A percentile compares a stretch with the other conserved stretches of the same genome.
These are phyloP conservation scores for Aspergillus nomiae DNA, from an alignment of 2,329 filamentous ascomycete species.

Conservation along the genomic window DNA sequence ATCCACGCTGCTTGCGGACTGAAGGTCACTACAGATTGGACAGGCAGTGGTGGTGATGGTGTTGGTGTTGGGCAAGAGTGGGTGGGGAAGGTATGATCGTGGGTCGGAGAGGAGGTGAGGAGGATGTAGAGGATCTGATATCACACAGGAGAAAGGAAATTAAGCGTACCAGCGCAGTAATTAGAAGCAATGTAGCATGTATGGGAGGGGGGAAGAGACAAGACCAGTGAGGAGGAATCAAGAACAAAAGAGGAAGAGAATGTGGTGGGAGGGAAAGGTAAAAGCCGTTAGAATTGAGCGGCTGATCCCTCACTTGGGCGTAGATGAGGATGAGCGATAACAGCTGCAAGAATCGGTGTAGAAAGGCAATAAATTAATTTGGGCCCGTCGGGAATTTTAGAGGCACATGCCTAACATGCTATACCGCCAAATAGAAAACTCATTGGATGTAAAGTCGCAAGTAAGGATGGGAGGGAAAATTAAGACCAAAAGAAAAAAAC, in stretches of 20 bases:
- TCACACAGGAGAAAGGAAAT: conserved; percentile 15
- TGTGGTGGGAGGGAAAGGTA: conserved; percentile 16
- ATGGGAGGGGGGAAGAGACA: conserved; percentile 1
- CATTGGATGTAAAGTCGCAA: background rate
- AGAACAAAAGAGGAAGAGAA: conserved; percentile 13
- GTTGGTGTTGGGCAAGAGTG: conserved; percentile 15
- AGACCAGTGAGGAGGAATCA: conserved; percentile 10
- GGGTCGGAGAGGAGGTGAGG: conserved; percentile 14
- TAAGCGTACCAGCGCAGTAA: conserved; percentile 24
- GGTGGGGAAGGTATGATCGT: conserved; percentile 9
- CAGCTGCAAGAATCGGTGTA: conserved; percentile 1
- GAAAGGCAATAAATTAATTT: background rate
- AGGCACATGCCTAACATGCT: conserved; percentile 7
- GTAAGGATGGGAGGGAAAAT: conserved; percentile 6
- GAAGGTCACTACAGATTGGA: conserved; percentile 24
- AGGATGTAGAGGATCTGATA: conserved; percentile 12
- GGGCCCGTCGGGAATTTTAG: conserved; percentile 6
- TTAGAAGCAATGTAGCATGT: conserved; percentile 8
- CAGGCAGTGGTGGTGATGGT: conserved; percentile 17
- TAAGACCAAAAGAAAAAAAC: background rate
- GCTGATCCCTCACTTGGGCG: conserved; percentile 30
- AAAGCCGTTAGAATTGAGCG: conserved; percentile 19
- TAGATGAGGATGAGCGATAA: conserved; percentile 8
- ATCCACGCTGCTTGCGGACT: conserved; percentile 20
- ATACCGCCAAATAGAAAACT: conserved; percentile 8